Conservation (phyloP, 2,329 filamentous ascomycete species). For the Hypoxylon sp. region DNA sequence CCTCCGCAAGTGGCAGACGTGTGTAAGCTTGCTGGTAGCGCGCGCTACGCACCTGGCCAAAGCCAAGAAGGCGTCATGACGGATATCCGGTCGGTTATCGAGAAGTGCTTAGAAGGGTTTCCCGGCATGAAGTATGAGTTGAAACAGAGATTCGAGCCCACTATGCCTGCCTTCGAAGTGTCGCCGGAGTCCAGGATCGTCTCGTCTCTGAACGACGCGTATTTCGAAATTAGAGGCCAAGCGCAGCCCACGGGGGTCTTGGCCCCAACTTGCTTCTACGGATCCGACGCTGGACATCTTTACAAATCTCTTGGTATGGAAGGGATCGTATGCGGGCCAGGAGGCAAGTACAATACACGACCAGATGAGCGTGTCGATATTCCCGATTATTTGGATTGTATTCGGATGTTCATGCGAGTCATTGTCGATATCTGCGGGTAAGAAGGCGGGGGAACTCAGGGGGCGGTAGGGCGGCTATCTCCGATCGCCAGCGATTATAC, state of each 20-base stretch:
- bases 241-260: constrained; percentile 49
- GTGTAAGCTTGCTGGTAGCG: constrained; percentile 48
- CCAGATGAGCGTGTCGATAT: constrained; percentile 51
- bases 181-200: constrained; percentile 41
- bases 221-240: constrained; percentile 37
- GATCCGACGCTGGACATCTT: constrained; percentile 49
- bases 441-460: neutral
- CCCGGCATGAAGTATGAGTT: constrained; percentile 47
- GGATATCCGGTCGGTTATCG: constrained; percentile 41
- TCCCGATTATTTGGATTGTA: constrained; percentile 49
- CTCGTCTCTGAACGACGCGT: constrained; percentile 46
- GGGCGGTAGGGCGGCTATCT: constrained; percentile 29
- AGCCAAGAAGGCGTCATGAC: constrained; percentile 48
- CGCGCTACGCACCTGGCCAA: constrained; percentile 50
- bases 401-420: constrained; percentile 49
- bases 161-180: constrained; percentile 50
- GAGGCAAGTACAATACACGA: constrained; percentile 50
- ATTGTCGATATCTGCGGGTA: constrained; percentile 50
- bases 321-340: constrained; percentile 50
- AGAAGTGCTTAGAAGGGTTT: constrained; percentile 37
- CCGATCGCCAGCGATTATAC: constrained; percentile 7
- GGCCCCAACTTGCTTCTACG: constrained; percentile 50
- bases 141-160: constrained; percentile 45
- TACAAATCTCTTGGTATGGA: constrained; percentile 50
- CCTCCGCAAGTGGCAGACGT: constrained; percentile 49